These are phyloP conservation scores for Luvunga scandens DNA, from an alignment of 345 rosid species.

Conservation along the genomic window DNA sequence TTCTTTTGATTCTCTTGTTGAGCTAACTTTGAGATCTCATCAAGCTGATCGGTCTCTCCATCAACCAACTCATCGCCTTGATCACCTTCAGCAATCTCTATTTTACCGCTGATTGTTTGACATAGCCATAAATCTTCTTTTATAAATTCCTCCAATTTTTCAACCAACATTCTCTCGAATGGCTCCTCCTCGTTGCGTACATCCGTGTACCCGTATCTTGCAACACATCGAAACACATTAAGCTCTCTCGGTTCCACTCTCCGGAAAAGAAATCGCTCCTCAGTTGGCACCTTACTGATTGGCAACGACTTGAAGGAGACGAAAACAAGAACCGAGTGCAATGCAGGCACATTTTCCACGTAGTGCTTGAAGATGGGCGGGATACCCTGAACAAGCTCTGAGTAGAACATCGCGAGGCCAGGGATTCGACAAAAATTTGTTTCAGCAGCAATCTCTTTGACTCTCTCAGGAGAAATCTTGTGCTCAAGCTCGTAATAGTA, in stretches of 20 bases:
- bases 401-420: conserved; percentile 44
- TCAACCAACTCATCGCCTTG: background rate
- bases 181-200: conserved; percentile 22
- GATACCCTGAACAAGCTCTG: conserved; percentile 40
- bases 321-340: conserved; percentile 44
- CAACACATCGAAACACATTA: conserved; percentile 38
- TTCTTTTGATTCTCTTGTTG: conserved; percentile 12
- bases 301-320: conserved; percentile 42
- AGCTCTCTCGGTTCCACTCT: conserved; percentile 29
- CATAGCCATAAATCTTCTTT: conserved; percentile 21
- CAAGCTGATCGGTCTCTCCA: background rate
- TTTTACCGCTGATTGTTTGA: background rate
- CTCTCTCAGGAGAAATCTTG: conserved; percentile 25
- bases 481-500: conserved; percentile 43
- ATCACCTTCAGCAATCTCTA: background rate
- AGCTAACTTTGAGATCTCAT: background rate
- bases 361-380: conserved; percentile 46
- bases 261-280: conserved; percentile 39
- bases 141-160: conserved; percentile 31
- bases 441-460: conserved; percentile 13
- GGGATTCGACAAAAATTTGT: conserved; percentile 19
- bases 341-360: conserved; percentile 25
- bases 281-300: conserved; percentile 26
- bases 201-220: conserved; percentile 48
- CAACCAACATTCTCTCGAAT: conserved; percentile 30